Evolutionary conservation across 306 rosid genomes (phyloP).

Genomic region (Casuarina glauca): DNA sequence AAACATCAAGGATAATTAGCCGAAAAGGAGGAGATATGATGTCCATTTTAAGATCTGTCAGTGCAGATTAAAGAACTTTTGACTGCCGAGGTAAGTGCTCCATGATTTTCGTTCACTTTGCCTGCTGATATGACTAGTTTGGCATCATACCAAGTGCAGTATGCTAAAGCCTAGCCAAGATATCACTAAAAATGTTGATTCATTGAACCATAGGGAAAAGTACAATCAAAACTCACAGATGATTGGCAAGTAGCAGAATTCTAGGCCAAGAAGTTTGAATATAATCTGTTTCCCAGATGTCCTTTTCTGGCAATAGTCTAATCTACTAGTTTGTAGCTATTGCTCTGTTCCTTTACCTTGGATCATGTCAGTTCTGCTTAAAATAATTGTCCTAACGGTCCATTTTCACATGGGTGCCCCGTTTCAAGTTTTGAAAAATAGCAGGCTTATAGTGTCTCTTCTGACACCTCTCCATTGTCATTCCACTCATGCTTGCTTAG

Average conservation of each 20-base stretch:
- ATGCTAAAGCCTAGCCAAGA: not conserved
- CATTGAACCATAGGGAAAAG: constrained; percentile 1
- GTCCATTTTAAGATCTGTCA: not conserved
- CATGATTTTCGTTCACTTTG: not conserved
- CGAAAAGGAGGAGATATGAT: not conserved
- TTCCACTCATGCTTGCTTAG: constrained; percentile 28
- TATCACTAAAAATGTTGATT: constrained; percentile 7
- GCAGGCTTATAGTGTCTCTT: constrained; percentile 14
- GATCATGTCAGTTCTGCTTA: constrained; percentile 22
- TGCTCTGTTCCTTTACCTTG: constrained; percentile 49
- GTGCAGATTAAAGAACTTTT: not conserved
- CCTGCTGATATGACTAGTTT: not conserved
- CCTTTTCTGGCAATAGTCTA: constrained; percentile 28
- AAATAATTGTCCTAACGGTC: constrained; percentile 59
- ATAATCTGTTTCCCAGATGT: constrained; percentile 28
- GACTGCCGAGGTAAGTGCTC: not conserved
- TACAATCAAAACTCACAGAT: not conserved
- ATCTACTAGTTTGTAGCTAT: constrained; percentile 33
- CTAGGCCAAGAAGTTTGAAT: constrained; percentile 36
- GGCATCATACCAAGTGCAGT: not conserved
- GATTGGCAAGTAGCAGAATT: constrained; percentile 12
- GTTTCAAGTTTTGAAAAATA: constrained; percentile 18
- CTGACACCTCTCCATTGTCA: constrained; percentile 30
- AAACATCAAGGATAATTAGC: too few relatives aligned
- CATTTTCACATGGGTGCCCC: constrained; percentile 58